Base-by-base conservation (phyloP, 2,329 filamentous ascomycete genomes). In the Colletotrichum shisoi region DNA sequence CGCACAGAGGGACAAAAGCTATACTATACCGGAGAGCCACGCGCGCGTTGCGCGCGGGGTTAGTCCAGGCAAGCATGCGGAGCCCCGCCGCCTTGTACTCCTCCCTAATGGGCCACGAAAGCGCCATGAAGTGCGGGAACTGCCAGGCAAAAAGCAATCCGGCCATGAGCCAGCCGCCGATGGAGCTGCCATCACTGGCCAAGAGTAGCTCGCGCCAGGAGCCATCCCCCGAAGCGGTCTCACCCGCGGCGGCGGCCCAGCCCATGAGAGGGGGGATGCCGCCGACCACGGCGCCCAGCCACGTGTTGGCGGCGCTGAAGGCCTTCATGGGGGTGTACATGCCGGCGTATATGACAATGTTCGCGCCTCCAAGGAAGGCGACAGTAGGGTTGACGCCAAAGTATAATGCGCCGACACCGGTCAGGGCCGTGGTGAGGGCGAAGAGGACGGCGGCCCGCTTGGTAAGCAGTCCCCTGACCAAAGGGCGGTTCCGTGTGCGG, bases 261-360 rank as follows among this genome's bases (percentile, higher is more conserved):
- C 95, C 95, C 95, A 99, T 99, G 39, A 99, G 80, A 0, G 95
- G 95, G 0, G 95, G 94, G 63, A 99, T 96, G 1, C 91, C 94
- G 69, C 95, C 95, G 0, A 99, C 92, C 0, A 99, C 79, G 3
- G 94, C 95, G 17, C 95, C 95, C 17, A 96, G 86, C 95, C 95
- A 99, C 0, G 95, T 99, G 75, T 99, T 99, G 66, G 94, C 80
- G 11, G 90, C 91, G 3, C 90, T 91, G 13, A 97, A 82, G 7
- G 93, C 89, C 80, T 99, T 99, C 74, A 98, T 81, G 0, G 94
- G 94, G 0, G 95, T 99, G 78, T 99, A 99, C 0, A 94, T 82
- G 63, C 92, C 94, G 0, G 94, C 95, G 73, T 99, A 99, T 2
- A 99, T 84, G 6, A 87, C 82, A 53, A 98, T 96, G 74, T 99